Base-by-base conservation (phyloP, 495 filamentous ascomycete species). In the Trichoderma asperelloides region DNA sequence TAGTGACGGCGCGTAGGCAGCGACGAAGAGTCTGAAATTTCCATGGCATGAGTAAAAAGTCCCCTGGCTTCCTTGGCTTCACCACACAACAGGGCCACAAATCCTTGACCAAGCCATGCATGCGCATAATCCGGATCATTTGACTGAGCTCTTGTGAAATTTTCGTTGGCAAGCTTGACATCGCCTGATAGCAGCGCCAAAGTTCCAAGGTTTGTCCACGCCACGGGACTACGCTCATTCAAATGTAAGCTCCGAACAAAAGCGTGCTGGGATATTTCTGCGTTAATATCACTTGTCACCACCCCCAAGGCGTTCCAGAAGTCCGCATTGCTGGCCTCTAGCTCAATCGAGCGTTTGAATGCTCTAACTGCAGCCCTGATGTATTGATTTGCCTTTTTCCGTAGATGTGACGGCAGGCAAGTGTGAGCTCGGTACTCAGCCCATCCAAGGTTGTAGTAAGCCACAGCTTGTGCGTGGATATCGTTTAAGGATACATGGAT, bases 221-320 rank as follows among this genome's bases (percentile, higher is more conserved):
- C 81, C 66, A 90, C 87, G 0, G 90, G 86, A 69, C 87, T 93
- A 69, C 84, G 75, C 71, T 98, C 96, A 74, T 98, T 96, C n/a
- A 99, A 80, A 74, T 93, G 89, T 21, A 99, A 77, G 70, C 91
- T 93, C 66, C 95, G 84, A n/a, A 97, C 90, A 69, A 99, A 91
- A 0, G 95, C 85, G 77, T 99, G 95, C 76, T 99, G 95, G 0
- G 96, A 87, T 2, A 98, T 90, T 67, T 89, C 89, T 0, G 92
- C 89, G 72, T 91, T 97, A 71, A 96, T 80, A 45, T 81, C 84
- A 55, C 89, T 91, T 2, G 95, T 98, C 18, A 90, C 91, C 8
- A 97, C 92, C 25, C 94, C 95, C 25, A 99, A 84, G 3, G 95
- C 87, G 74, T 97, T 97, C 95, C 95, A 99, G 76, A 98, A 99